phyloP scores from a whole-genome alignment of 2,329 filamentous ascomycete genomes.

The Colletotrichum sp. region DNA sequence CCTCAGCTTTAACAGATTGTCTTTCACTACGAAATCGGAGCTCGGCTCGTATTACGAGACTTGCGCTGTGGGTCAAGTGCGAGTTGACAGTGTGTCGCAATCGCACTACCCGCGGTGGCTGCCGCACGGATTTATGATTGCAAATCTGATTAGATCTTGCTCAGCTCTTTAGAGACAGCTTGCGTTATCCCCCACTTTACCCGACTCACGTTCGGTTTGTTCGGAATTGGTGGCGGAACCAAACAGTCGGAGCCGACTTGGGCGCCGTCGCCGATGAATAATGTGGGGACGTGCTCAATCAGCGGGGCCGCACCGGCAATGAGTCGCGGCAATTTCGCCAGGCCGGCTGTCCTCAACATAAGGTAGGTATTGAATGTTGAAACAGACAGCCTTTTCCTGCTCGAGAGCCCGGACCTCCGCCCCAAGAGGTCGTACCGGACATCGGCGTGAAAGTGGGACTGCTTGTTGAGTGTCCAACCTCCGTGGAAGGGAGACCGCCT shows the following conservation, averaged over 20 bases:
- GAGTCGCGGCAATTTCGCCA: neutral
- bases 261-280: neutral
- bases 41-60: neutral
- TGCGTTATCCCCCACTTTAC: neutral
- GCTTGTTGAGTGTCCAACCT: no score
- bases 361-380: no score
- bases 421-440: no score
- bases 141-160: neutral
- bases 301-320: neutral
- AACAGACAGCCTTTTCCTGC: no score
- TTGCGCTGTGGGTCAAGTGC: neutral
- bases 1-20: neutral
- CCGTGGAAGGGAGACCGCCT: no score
- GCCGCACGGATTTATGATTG: neutral
- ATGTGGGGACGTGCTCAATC: neutral
- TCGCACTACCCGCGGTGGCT: neutral
- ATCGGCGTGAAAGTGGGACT: no score
- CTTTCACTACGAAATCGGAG: neutral
- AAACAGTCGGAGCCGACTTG: neutral
- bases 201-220: neutral
- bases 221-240: neutral
- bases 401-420: no score
- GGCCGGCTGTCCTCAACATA: neutral
- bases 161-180: neutral
- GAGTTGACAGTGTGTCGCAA: neutral